Conservation (phyloP, 106 monocot genomes). For the Acanthochlamys bracteata region DNA sequence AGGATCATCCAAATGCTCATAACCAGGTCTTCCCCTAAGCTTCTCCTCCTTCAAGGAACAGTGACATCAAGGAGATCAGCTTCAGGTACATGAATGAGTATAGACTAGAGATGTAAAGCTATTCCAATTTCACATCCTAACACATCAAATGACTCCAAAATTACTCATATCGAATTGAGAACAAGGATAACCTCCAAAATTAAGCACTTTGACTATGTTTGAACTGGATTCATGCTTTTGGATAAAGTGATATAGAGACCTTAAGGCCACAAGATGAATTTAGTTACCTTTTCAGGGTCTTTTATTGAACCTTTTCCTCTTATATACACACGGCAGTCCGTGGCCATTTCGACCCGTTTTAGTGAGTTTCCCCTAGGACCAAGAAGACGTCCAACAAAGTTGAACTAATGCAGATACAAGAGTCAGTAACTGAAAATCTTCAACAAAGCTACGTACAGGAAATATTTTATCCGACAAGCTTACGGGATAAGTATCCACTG, state of each 20-base stretch:
- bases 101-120: neutral
- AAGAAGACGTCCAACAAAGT: slow-evolving; percentile 88
- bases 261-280: neutral
- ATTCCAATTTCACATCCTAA: neutral
- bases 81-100: neutral
- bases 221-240: too few species aligned
- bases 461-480: neutral
- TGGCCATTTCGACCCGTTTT: slow-evolving; percentile 78
- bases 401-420: slow-evolving; percentile 40
- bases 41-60: slow-evolving; percentile 34
- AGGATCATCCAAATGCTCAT: slow-evolving; percentile 58
- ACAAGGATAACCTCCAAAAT: neutral
- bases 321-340: slow-evolving; percentile 80
- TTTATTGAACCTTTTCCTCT: slow-evolving; percentile 93
- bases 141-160: neutral
- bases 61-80: neutral
- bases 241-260: too few species aligned
- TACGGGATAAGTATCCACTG: slow-evolving; percentile 37
- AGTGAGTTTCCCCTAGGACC: slow-evolving; percentile 91
- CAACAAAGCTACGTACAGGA: neutral
- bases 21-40: slow-evolving; percentile 55
- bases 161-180: neutral
- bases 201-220: neutral
- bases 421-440: neutral
- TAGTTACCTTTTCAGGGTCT: slow-evolving; percentile 63